phyloP scores from a whole-genome alignment of 495 filamentous ascomycete genomes.

The Talaromyces trachyspermus region DNA sequence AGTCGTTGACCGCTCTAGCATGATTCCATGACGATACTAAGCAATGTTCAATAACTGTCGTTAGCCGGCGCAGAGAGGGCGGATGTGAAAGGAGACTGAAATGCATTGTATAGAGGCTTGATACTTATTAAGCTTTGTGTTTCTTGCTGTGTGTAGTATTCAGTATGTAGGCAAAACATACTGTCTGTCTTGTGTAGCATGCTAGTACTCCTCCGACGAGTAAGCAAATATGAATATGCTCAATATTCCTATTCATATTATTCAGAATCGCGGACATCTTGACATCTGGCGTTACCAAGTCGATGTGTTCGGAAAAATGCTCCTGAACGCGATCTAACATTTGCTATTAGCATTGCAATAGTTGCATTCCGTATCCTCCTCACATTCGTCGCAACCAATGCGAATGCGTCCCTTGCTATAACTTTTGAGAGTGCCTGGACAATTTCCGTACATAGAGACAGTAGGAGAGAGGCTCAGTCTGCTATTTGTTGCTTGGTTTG shows the following conservation, averaged over 20 bases:
- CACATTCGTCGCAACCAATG: neutral
- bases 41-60: too few species aligned
- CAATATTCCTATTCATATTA: neutral
- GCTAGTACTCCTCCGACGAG: neutral
- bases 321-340: neutral
- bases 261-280: neutral
- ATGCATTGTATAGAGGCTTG: neutral
- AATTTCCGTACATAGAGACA: neutral
- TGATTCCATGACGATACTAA: too few species aligned
- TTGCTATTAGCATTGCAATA: neutral
- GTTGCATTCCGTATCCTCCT: neutral
- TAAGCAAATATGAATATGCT: neutral
- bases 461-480: neutral
- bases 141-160: neutral
- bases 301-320: neutral
- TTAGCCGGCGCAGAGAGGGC: neutral
- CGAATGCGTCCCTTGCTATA: neutral
- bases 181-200: neutral
- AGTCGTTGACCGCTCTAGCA: constrained; percentile 2
- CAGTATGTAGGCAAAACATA: neutral
- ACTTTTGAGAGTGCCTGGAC: neutral
- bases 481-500: too few species aligned
- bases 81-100: neutral
- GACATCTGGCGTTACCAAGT: neutral
- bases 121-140: neutral